Percentiles rank a stretch among this genome's conserved stretches.
These are phyloP conservation scores for Solanum piurae DNA, from an alignment of 257 asterid species.

Conservation along the genomic window DNA sequence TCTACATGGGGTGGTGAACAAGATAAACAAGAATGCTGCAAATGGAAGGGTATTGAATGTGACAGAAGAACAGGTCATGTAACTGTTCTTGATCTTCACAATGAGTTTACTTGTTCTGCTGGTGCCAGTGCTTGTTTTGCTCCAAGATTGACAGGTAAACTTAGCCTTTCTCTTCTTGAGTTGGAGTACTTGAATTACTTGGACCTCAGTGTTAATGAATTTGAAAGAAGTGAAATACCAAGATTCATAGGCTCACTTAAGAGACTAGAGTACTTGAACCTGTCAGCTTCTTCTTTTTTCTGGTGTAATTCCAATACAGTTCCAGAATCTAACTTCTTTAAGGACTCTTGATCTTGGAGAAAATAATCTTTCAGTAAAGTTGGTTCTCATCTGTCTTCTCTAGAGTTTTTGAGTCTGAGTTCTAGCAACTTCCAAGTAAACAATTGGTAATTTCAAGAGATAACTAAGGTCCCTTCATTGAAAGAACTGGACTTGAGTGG, in stretches of 20 bases:
- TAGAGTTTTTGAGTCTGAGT: neutral
- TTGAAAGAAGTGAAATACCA: neutral
- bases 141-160: conserved; percentile 10
- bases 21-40: neutral
- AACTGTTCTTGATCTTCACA: conserved; percentile 3
- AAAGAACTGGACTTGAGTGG: neutral
- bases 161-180: conserved; percentile 7
- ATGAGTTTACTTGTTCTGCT: neutral
- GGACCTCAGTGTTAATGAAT: conserved; percentile 3
- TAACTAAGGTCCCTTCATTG: neutral
- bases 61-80: neutral
- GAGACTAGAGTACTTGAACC: neutral
- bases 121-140: neutral
- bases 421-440: neutral
- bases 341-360: neutral
- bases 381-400: neutral
- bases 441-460: neutral
- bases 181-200: conserved; percentile 2
- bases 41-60: conserved; percentile 7
- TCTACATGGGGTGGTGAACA: neutral
- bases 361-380: neutral
- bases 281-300: neutral
- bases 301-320: conserved; percentile 14
- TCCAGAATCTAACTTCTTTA: neutral
- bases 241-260: neutral